Percentiles rank a stretch among this genome's conserved stretches.
These are phyloP conservation scores for Annulohypoxylon bovei DNA, from an alignment of 495 filamentous ascomycete species.

Conservation along the genomic window DNA sequence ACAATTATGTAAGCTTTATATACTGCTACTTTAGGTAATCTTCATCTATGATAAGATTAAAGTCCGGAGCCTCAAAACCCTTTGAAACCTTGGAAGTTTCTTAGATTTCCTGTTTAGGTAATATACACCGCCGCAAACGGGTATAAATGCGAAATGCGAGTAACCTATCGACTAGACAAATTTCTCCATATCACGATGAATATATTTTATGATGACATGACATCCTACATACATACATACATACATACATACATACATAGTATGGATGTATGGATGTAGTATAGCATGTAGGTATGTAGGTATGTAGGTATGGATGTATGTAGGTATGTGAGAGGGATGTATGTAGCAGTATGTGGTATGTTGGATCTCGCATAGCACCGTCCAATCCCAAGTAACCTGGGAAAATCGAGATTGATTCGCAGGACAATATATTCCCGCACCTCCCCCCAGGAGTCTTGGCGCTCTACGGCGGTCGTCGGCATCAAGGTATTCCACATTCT, in stretches of 20 bases:
- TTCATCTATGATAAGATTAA: constrained; percentile 6
- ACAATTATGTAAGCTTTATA: constrained; percentile 4
- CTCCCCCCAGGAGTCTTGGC: constrained; percentile 38
- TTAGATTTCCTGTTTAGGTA: not conserved
- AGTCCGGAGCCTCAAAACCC: not conserved
- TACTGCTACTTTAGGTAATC: constrained; percentile 12
- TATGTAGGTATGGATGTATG: not conserved
- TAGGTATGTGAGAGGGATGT: not conserved
- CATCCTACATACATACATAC: not conserved
- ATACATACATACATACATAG: not conserved
- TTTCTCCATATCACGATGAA: not conserved
- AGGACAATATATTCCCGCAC: constrained; percentile 41
- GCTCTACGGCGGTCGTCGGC: constrained; percentile 32
- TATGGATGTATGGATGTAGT: not conserved
- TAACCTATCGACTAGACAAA: not conserved
- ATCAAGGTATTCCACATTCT: constrained; percentile 23
- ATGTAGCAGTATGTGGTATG: not conserved
- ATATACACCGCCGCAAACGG: not conserved
- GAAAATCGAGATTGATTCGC: constrained; percentile 41
- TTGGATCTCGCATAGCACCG: constrained; percentile 1
- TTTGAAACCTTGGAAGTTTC: not conserved
- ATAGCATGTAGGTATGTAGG: not conserved
- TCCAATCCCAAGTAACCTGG: constrained; percentile 29
- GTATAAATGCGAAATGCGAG: not conserved
- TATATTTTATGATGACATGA: constrained; percentile 5